Evolutionary conservation across 148 eudicot species (phyloP), one percentile per base, ranked within the genome.

Genomic region (Rhododendron williamsianum): DNA sequence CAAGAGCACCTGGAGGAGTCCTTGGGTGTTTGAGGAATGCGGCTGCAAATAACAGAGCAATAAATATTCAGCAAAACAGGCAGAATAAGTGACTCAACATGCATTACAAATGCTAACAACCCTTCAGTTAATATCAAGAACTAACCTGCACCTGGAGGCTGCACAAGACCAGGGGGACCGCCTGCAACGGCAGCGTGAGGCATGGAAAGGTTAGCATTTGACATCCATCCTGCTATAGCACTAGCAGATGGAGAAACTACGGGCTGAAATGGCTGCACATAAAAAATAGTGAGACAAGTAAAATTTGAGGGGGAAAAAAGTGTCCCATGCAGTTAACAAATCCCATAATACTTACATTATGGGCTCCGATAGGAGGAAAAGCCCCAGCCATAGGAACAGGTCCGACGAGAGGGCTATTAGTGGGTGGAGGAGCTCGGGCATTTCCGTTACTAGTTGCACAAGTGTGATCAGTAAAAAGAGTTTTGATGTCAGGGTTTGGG

Each of bases 161-260:
- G 93, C 87, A 90, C 90, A 83, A 92, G 91, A 72, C 91, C 92
- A 83, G 92, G 88, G 83, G 92, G 91, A 41, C 86, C 91, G 30
- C 92, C 89, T 58, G 89, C 92, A 88, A 90, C 87, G 76, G 91
- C 92, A 67, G 87, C 88, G 80, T 92, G 93, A 78, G 92, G 87
- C 81, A 90, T 90, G 18, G 93, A 86, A 69, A 90, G 93, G 86
- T 85, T 92, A 46, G 91, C 80, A 90, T 85, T 82, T 56, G 93
- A 90, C 93, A 92, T 90, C 93, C 93, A 92, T 78, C 92, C 92
- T 4, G 92, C 93, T 13, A 92, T 88, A 60, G 93, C 90, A 86
- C 90, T 89, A 41, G 92, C 87, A 74, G 93, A 84, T 81, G 93
- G 93, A 86, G 93, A 90, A 82, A 87, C 90, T 85, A 92, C 90